Base-by-base conservation (phyloP, 2,329 filamentous ascomycete species). In the Fusarium sp. region DNA sequence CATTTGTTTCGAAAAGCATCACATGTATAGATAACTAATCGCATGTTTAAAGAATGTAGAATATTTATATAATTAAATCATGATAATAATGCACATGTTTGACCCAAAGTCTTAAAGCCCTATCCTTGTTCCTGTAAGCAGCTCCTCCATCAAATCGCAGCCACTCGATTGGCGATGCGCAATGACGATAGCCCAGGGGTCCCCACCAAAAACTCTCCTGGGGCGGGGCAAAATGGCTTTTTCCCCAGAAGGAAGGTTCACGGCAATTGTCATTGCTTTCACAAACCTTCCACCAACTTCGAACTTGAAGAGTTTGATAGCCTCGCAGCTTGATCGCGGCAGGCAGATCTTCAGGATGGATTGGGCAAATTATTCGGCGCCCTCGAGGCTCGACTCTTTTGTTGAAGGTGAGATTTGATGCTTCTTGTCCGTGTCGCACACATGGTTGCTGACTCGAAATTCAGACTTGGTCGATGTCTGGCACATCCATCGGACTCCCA, bases 401-500 rank as follows among this genome's bases (percentile, higher is more conserved):
- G 76, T 79, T 24, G 73, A 77, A 56, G 77, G 77, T 77, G 56
- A 72, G 71, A 54, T 34, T 66, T 35, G 7, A 34, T 22, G n/a
- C n/a, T 4, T 34, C 40, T 13, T 14, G 31, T 35, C 35, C 50
- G n/a, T 61, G 56, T 63, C 58, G 38, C 67, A 62, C 64, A 52
- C 47, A 52, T 31, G 65, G 56, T 20, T 67, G 67, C 65, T 67
- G 50, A 72, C 60, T 71, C 37, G 50, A 47, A 22, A 35, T 60
- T 20, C 63, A 85, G 83, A 83, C 54, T 59, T 82, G 65, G 77
- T 86, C 13, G 84, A 85, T 56, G 66, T 82, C 11, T 89, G 87
- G 87, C 86, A 88, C 72, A 71, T 79, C 59, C 82, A 87, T 69
- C 84, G 87, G 24, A 84, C 85, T 18, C 80, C 84, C 1, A 82